These are phyloP conservation scores for Saitozyma sp. DNA, from an alignment of 768 basidiomycete genomes.

Conservation along the genomic window DNA sequence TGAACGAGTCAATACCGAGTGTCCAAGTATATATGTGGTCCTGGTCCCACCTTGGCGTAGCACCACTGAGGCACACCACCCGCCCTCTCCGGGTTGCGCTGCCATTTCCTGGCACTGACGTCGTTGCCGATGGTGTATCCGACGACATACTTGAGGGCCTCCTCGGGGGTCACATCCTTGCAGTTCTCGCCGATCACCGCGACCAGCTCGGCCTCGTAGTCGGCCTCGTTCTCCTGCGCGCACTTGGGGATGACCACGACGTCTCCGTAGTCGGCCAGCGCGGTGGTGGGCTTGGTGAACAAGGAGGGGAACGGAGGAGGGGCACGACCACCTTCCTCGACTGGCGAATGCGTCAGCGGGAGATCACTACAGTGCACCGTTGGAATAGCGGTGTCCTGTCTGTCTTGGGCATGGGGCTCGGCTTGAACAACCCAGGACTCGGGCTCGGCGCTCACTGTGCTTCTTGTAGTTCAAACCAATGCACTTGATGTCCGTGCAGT, in stretches of 20 bases:
- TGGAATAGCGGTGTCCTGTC: no score
- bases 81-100: slow-evolving; percentile 14
- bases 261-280: slow-evolving; percentile 19
- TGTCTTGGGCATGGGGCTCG: no score
- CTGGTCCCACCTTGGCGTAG: slow-evolving; percentile 16
- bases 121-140: slow-evolving; percentile 55
- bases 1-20: neutral
- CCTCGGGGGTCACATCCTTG: slow-evolving; percentile 71
- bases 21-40: slow-evolving; percentile 4
- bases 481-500: slow-evolving; percentile 14
- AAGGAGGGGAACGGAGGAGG: slow-evolving; percentile 28
- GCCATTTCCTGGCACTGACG: slow-evolving; percentile 23
- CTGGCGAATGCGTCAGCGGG: neutral
- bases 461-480: slow-evolving; percentile 22
- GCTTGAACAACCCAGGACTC: no score
- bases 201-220: slow-evolving; percentile 43
- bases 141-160: slow-evolving; percentile 79
- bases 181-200: slow-evolving; percentile 74
- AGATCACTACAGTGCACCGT: no score
- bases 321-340: slow-evolving; percentile 22
- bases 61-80: slow-evolving; percentile 26
- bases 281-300: slow-evolving; percentile 42
- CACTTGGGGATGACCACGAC: slow-evolving; percentile 16
- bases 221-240: slow-evolving; percentile 21
- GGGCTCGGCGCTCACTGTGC: slow-evolving; percentile 15